Conservation (phyloP, 2,329 filamentous ascomycete species). For the Xylaria sp. region DNA sequence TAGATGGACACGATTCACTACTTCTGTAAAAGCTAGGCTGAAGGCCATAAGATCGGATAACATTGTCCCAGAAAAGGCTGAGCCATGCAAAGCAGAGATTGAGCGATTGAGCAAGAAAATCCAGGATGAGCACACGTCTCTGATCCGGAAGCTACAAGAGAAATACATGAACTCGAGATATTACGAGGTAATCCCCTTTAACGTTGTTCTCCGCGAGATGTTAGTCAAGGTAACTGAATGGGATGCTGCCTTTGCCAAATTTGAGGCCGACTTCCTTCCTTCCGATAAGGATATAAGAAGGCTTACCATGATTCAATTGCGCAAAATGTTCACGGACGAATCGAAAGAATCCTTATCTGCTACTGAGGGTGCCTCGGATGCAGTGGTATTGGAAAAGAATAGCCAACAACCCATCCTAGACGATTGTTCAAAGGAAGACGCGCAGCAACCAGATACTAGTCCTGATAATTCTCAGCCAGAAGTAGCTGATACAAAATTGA, state of each 20-base stretch:
- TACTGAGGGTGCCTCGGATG: conserved; percentile 72
- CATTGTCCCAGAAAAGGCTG: conserved; percentile 86
- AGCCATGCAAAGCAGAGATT: conserved; percentile 83
- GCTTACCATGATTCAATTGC: conserved; percentile 89
- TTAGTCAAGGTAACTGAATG: conserved; percentile 93
- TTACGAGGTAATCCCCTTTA: conserved; percentile 95
- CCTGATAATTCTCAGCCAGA: conserved; percentile 36
- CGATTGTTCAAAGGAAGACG: conserved; percentile 39
- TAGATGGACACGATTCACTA: conserved; percentile 86
- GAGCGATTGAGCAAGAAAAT: conserved; percentile 81
- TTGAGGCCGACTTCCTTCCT: conserved; percentile 93
- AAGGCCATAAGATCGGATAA: conserved; percentile 92
- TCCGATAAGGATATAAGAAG: conserved; percentile 94
- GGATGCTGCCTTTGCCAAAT: conserved; percentile 90
- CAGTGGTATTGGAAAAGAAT: conserved; percentile 59
- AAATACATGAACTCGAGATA: conserved; percentile 95
- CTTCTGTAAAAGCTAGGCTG: conserved; percentile 84
- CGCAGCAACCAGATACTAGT: conserved; percentile 38
- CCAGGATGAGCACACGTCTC: conserved; percentile 80
- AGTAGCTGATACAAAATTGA: conserved; percentile 34
- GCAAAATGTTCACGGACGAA: conserved; percentile 93
- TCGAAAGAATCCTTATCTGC: conserved; percentile 79
- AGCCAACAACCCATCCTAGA: conserved; percentile 53
- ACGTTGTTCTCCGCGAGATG: conserved; percentile 87
- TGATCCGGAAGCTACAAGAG: conserved; percentile 83